Base-by-base conservation (phyloP, 805 yeast genomes). In the Lachancea fermentati region DNA sequence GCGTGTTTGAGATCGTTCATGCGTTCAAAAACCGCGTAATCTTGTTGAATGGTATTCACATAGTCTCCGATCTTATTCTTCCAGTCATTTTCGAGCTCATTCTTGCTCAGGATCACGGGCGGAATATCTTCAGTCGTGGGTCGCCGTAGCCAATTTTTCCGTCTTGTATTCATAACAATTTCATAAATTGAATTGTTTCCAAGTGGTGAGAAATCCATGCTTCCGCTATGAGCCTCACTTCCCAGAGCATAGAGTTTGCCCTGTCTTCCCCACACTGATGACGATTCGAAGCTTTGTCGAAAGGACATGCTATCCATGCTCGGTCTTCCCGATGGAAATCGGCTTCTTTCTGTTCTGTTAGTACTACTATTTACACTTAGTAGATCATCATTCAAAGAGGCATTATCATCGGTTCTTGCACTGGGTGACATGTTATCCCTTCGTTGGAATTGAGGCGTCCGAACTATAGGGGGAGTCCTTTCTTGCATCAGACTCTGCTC, bases 121-220 rank as follows among this genome's bases (percentile, higher is more conserved):
- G 97, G 96, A 8, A 91, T 91, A 54, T 93, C 97, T 36, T 73
- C 71, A 1, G 75, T 68, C 0, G 96, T 81, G 0, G 98, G 97
- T 5, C 77, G 72, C 30, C 67, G 67, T 18, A 82, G 42, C 67
- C 67, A 62, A 40, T 58, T 53, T 32, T 52, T 62, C 24, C 62
- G 50, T 44, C 65, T 52, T 7, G 66, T 62, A 31, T 62, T 62
- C 65, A 62, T 58, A 1, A 88, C 81, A 39, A 88, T 66, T 52
- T 84, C 93, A 54, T 73, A 85, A 25, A 87, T 78, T 4, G 95
- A 81, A 54, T 85, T 85, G 36, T 60, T 59, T 3, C 64, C 66
- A 24, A 61, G 39, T 2, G 66, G 66, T 1, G 66, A 61, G 42
- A 50, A 60, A 36, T 57, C 63, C 47, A 53, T 42, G 4, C 63